Base-by-base conservation (phyloP, 768 basidiomycete species). In the Collybia sordida region DNA sequence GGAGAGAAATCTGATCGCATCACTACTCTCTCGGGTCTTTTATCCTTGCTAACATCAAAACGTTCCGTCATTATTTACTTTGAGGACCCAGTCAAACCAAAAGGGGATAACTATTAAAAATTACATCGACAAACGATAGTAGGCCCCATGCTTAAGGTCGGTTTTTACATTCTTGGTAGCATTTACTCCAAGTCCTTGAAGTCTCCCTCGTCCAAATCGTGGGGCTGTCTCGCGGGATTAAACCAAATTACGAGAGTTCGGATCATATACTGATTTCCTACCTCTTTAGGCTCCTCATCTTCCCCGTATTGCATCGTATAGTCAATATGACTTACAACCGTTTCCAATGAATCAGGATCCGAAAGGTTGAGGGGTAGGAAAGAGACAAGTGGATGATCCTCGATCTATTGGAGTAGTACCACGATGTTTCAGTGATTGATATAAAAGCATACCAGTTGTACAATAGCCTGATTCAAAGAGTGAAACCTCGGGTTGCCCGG, bases 251-350 rank as follows among this genome's bases (percentile, higher is more conserved):
- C 34, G 52, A 61, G 45, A 49, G 41, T 42, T n/a, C 2, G 21
- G 31, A 43, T 51, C 34, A 41, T 42, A 35, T 36, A 48, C 12
- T 25, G 37, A 42, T 49, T 25, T 49, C 75, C 50, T 61, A 89
- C 90, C 83, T 92, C 92, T 75, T 88, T 93, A 14, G 96, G 95
- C 63, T 99, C 96, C 65, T 99, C 96, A 51, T 95, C 93, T 72
- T 98, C 96, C 27, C 96, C 96, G 61, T 97, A 99, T 65, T 99
- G 97, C 85, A 99, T 94, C 50, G 93, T 89, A 60, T 93, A 96
- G 72, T 99, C 97, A 47, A 99, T 90, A 65, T 99, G 94, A 64
- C 93, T 94, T 51, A 99, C 77, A 8, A 98, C 85, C 2, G 82
- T 86, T 62, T 92, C 90, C 45, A 99, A 77, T 0, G 93, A 95